Conservation (phyloP, 108 stramenopile species). For the Skeletonema costatum region DNA sequence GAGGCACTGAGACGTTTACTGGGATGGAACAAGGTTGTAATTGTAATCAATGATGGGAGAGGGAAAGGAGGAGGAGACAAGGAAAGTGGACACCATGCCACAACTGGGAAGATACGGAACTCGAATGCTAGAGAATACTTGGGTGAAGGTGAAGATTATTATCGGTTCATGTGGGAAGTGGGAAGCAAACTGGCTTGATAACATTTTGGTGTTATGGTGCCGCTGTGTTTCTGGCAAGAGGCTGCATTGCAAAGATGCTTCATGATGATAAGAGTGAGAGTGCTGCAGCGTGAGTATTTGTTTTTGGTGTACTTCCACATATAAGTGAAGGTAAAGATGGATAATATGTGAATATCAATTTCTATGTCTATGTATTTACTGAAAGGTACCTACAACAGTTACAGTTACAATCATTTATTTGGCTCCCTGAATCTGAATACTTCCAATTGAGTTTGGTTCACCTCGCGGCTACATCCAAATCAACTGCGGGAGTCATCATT, state of each 20-base stretch:
- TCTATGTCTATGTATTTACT: no score
- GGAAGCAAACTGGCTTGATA: conserved; percentile 52
- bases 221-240: conserved; percentile 45
- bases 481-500: no score
- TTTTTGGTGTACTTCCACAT: no score
- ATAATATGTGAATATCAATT: no score
- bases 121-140: conserved; percentile 36
- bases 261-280: no score
- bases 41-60: conserved; percentile 8
- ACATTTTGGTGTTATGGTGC: conserved; percentile 46
- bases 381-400: no score
- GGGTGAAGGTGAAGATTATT: conserved; percentile 28
- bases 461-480: no score
- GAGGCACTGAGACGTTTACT: conserved; percentile 9
- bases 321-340: no score
- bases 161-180: conserved; percentile 38
- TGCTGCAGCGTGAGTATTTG: no score
- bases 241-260: conserved; percentile 37
- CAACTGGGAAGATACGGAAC: conserved; percentile 31
- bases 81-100: conserved; percentile 39
- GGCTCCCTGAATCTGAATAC: no score
- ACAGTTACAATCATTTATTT: no score
- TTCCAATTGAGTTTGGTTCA: no score
- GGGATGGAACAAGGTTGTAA: conserved; percentile 46
- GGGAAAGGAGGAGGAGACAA: not conserved